Percentiles rank a stretch among this genome's conserved stretches.
Conservation (phyloP, 257 asterid genomes). For the Capsicum baccatum region DNA sequence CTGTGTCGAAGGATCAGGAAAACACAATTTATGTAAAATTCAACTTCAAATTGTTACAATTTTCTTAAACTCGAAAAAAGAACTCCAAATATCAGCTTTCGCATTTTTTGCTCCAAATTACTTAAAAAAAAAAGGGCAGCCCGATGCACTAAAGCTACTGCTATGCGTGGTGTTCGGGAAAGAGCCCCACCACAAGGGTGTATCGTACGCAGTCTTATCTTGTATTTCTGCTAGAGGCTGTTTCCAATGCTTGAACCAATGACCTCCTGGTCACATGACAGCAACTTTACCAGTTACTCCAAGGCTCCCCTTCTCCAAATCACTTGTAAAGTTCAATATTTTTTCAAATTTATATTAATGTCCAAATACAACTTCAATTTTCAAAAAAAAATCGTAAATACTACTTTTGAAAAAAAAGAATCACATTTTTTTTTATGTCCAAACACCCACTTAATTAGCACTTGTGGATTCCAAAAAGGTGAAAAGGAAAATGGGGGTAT, state of each 20-base stretch:
- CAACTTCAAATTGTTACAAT: neutral
- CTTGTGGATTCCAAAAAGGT: slow-evolving; percentile 23
- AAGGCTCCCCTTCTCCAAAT: neutral
- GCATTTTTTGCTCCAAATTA: neutral
- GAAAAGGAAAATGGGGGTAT: slow-evolving; percentile 17
- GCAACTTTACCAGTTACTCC: too few relatives aligned
- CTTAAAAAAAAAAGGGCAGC: neutral
- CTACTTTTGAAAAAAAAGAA: too few relatives aligned
- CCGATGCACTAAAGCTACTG: too few relatives aligned
- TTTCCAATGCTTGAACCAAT: too few relatives aligned
- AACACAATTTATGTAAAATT: neutral
- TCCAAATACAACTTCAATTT: neutral
- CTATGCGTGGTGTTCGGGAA: too few relatives aligned
- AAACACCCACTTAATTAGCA: too few relatives aligned
- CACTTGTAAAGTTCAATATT: neutral
- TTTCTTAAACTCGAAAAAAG: neutral
- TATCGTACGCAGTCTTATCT: too few relatives aligned
- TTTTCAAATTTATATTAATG: neutral
- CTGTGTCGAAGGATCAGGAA: neutral
- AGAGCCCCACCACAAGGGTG: too few relatives aligned
- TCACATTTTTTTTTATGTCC: too few relatives aligned
- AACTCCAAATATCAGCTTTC: neutral
- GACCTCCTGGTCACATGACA: too few relatives aligned
- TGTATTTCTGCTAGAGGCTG: too few relatives aligned
- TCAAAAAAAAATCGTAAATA: too few relatives aligned